Percentiles rank a stretch among this genome's conserved stretches.
phyloP scores from a whole-genome alignment of 2,329 filamentous ascomycete species.

The Leptodontidium sp. region DNA sequence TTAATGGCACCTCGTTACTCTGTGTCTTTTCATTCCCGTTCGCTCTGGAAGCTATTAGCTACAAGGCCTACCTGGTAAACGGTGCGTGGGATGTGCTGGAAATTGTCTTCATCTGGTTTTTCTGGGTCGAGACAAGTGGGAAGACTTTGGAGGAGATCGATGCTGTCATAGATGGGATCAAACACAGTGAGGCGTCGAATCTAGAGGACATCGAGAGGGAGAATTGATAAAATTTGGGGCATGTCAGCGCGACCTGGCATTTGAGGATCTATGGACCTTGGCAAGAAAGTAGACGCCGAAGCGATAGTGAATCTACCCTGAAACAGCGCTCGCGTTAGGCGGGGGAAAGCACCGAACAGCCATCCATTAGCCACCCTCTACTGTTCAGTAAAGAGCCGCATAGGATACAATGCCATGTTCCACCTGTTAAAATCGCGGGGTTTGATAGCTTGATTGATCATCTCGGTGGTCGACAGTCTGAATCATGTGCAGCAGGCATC shows the following conservation, averaged over 20 bases:
- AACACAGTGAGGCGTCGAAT: constrained; percentile 38
- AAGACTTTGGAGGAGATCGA: constrained; percentile 52
- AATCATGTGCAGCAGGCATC: too few relatives aligned
- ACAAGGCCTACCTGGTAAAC: constrained; percentile 36
- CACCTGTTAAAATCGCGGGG: too few relatives aligned
- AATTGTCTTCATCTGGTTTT: constrained; percentile 53
- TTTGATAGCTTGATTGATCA: too few relatives aligned
- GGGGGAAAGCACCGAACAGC: too few relatives aligned
- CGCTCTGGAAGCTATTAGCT: constrained; percentile 45
- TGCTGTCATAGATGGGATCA: constrained; percentile 37
- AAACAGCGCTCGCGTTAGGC: too few relatives aligned
- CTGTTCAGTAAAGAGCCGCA: too few relatives aligned
- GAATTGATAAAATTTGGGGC: too few relatives aligned
- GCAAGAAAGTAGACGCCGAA: too few relatives aligned
- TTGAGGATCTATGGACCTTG: neutral
- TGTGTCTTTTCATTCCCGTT: constrained; percentile 48
- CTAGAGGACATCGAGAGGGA: constrained; percentile 5
- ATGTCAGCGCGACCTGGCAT: neutral
- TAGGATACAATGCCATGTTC: too few relatives aligned
- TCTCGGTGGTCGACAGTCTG: too few relatives aligned
- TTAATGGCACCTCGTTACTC: constrained; percentile 46
- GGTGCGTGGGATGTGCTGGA: constrained; percentile 46
- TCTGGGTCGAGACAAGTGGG: constrained; percentile 52
- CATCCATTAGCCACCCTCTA: too few relatives aligned
- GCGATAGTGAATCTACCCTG: too few relatives aligned